Percentiles rank a stretch among this genome's conserved stretches.
Evolutionary conservation across 306 rosid species (phyloP).

Genomic region (Rosa multiflora): DNA sequence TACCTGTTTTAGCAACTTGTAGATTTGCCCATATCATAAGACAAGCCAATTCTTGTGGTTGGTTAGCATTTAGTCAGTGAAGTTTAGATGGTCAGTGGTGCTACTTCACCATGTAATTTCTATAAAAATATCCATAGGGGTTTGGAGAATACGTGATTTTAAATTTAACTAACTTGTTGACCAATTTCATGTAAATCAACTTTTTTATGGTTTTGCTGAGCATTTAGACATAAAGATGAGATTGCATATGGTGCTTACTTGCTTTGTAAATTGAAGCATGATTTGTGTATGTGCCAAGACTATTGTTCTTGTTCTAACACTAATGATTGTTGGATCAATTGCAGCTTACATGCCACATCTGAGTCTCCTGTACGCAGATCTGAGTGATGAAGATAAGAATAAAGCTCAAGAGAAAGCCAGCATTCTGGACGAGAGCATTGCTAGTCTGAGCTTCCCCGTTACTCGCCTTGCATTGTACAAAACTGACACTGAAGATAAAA

Average conservation of each 20-base stretch:
- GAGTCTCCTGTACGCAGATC: conserved; percentile 70
- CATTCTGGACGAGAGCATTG: conserved; percentile 46
- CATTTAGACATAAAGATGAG: background rate
- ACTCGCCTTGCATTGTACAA: conserved; percentile 72
- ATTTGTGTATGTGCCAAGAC: background rate
- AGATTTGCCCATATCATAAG: background rate
- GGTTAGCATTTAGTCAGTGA: background rate
- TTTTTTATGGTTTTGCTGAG: background rate
- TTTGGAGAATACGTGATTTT: background rate
- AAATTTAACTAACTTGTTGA: background rate
- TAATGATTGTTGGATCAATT: background rate
- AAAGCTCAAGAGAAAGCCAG: conserved; percentile 56
- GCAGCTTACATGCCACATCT: conserved; percentile 88
- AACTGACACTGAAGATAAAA: conserved; percentile 67
- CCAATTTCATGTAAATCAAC: background rate
- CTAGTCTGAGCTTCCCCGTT: conserved; percentile 54
- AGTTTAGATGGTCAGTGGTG: background rate
- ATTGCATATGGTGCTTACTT: background rate
- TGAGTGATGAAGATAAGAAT: conserved; percentile 72
- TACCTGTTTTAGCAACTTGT: background rate
- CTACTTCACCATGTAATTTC: background rate
- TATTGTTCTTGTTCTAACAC: background rate
- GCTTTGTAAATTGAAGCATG: background rate
- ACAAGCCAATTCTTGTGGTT: background rate
- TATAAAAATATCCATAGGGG: background rate